A percentile compares a stretch with the other conserved stretches of the same genome.
Conservation (phyloP, 805 yeast species). For the Zygosaccharomyces lentus region DNA sequence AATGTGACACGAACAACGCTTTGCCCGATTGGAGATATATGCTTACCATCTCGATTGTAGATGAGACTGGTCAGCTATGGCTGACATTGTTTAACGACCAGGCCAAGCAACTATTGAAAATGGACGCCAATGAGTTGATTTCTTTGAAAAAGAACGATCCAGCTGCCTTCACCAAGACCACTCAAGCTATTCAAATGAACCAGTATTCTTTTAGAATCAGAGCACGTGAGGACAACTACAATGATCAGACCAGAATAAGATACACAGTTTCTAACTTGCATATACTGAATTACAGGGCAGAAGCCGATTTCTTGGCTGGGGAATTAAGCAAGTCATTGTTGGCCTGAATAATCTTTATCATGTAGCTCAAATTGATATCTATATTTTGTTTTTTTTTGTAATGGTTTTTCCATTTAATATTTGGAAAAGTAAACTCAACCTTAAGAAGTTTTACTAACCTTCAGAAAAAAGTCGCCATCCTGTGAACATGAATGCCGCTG, state of each 20-base stretch:
- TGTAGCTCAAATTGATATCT: background rate
- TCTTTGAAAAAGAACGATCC: slow-evolving; percentile 45
- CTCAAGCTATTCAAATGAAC: slow-evolving; percentile 53
- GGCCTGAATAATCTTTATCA: background rate
- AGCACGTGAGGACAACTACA: slow-evolving; percentile 80
- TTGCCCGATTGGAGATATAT: slow-evolving; percentile 78
- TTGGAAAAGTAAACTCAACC: background rate
- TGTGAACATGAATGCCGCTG: slow-evolving; percentile 8
- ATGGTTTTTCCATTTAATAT: background rate
- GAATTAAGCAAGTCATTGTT: slow-evolving; percentile 31
- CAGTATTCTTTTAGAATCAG: slow-evolving; percentile 73
- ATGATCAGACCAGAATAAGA: slow-evolving; percentile 72
- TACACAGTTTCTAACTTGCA: slow-evolving; percentile 58
- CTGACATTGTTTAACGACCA: slow-evolving; percentile 81
- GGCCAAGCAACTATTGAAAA: slow-evolving; percentile 63
- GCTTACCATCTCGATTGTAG: slow-evolving; percentile 70
- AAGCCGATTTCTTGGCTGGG: slow-evolving; percentile 52
- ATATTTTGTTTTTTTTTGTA: background rate
- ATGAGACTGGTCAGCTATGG: slow-evolving; percentile 81
- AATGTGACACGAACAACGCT: slow-evolving; percentile 67
- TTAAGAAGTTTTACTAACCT: background rate
- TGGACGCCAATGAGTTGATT: slow-evolving; percentile 55
- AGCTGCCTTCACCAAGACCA: slow-evolving; percentile 41
- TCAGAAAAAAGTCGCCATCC: background rate
- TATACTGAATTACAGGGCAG: slow-evolving; percentile 52